Evolutionary conservation across 345 rosid genomes (phyloP), one percentile per base, ranked within the genome.

Genomic region (Carallia brachiata): DNA sequence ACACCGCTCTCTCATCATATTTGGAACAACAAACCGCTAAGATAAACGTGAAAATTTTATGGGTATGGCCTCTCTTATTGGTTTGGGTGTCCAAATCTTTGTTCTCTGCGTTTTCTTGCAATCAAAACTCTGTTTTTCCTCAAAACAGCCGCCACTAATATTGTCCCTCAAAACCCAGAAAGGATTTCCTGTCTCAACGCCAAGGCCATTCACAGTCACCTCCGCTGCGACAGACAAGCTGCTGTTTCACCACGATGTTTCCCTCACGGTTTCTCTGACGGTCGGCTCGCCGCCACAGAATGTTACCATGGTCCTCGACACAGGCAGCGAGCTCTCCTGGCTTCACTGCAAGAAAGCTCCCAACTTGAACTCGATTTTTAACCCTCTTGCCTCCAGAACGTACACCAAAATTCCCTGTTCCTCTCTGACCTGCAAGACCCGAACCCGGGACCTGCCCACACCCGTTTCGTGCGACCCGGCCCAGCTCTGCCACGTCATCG

Each of bases 281-380:
- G 84, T 75, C n/a, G 96, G 92, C 30, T 72, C 96, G 7, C 92
- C 96, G 0, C 90, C 92, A 0, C 92, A 90, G 68, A 71, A 60
- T 27, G 81, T 86, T 58, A 74, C 84, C 8, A 86, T 90, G 96
- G 90, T 87, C 19, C 87, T 90, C 3, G 92, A 90, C 73, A 90
- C 96, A 1, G 96, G 92, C 47, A 90, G 96, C 56, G 96, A 90
- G 18, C 92, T 90, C 62, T 82, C 96, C 0, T 90, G 96, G 96
- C 88, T 87, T 36, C 85, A 82, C 65, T 90, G 92, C 78, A 81
- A 72, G 39, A 69, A 71, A 64, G 17, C 70, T 1, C 83, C 79
- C 1, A 77, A 76, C 62, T 17, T 76, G 1, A 70, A 76, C 2
- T 68, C 86, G 7, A 5, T 83, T 18, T 90, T 87, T 48, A 34